Conservation (phyloP, 2,329 filamentous ascomycete genomes). For the Geosmithia morbida region DNA sequence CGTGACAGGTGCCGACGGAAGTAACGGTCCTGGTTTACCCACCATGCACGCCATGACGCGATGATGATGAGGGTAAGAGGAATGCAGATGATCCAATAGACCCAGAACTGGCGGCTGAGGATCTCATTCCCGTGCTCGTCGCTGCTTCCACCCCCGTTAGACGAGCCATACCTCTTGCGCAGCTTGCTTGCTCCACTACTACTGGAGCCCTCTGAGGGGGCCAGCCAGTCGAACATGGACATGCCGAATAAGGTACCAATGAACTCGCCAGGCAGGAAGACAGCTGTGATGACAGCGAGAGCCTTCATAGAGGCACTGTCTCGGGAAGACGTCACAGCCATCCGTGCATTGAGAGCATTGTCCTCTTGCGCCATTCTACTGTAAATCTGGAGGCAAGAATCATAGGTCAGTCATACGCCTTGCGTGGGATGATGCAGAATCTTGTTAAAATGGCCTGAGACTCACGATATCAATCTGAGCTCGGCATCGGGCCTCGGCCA, state of each 20-base stretch:
- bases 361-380: slow-evolving; percentile 34
- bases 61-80: slow-evolving; percentile 27
- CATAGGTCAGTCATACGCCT: slow-evolving; percentile 1
- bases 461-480: slow-evolving; percentile 30
- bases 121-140: slow-evolving; percentile 10
- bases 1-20: slow-evolving; percentile 27
- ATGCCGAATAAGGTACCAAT: slow-evolving; percentile 30
- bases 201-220: slow-evolving; percentile 13
- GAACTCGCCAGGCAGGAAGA: slow-evolving; percentile 32
- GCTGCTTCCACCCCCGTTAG: not conserved
- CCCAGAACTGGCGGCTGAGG: slow-evolving; percentile 26
- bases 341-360: slow-evolving; percentile 26
- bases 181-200: slow-evolving; percentile 2
- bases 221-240: slow-evolving; percentile 32
- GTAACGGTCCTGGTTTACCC: slow-evolving; percentile 30
- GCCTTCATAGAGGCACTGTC: slow-evolving; percentile 34
- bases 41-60: slow-evolving; percentile 28
- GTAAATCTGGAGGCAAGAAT: slow-evolving; percentile 19
- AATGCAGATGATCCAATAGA: slow-evolving; percentile 29
- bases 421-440: not conserved
- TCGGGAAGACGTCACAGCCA: slow-evolving; percentile 22
- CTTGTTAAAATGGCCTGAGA: not conserved
- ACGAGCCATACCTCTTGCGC: not conserved
- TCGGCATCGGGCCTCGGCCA: slow-evolving; percentile 29
- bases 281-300: slow-evolving; percentile 29